These are phyloP conservation scores for Dactylellina sp. DNA, from an alignment of 2,329 filamentous ascomycete species.

Conservation along the genomic window DNA sequence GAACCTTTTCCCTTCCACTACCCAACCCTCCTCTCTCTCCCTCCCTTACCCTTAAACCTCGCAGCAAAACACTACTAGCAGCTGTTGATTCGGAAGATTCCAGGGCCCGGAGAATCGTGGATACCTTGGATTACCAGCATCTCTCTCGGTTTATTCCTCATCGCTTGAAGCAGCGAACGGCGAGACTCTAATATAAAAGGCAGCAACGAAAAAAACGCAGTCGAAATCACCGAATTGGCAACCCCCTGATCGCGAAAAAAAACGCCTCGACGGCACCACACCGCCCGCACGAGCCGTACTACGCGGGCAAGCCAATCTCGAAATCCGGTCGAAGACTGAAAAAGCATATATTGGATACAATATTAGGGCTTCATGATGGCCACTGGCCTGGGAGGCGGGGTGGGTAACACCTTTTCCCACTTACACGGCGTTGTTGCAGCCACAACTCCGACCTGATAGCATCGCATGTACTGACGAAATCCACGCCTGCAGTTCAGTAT, in stretches of 20 bases:
- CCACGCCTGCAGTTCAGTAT: slow-evolving; percentile 45
- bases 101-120: not conserved
- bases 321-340: slow-evolving; percentile 4
- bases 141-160: slow-evolving; percentile 13
- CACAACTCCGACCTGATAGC: slow-evolving; percentile 5
- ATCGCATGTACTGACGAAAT: slow-evolving; percentile 18
- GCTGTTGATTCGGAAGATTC: not conserved
- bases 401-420: slow-evolving; percentile 36
- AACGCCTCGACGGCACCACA: slow-evolving; percentile 33
- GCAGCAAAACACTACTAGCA: slow-evolving; percentile 21
- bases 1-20: slow-evolving; percentile 26
- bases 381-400: slow-evolving; percentile 57
- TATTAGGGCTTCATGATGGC: slow-evolving; percentile 46
- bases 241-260: slow-evolving; percentile 47
- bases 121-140: not conserved
- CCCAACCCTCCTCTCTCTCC: slow-evolving; percentile 43
- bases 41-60: slow-evolving; percentile 23
- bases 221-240: slow-evolving; percentile 35
- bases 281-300: slow-evolving; percentile 9
- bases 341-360: slow-evolving; percentile 48
- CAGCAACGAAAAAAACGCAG: slow-evolving; percentile 30
- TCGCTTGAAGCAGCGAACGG: slow-evolving; percentile 6
- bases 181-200: slow-evolving; percentile 13
- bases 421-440: slow-evolving; percentile 9
- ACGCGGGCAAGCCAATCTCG: slow-evolving; percentile 5